Evolutionary conservation across 257 asterid species (phyloP), one percentile per base, ranked within the genome.

Genomic region (Nicotiana otophora): DNA sequence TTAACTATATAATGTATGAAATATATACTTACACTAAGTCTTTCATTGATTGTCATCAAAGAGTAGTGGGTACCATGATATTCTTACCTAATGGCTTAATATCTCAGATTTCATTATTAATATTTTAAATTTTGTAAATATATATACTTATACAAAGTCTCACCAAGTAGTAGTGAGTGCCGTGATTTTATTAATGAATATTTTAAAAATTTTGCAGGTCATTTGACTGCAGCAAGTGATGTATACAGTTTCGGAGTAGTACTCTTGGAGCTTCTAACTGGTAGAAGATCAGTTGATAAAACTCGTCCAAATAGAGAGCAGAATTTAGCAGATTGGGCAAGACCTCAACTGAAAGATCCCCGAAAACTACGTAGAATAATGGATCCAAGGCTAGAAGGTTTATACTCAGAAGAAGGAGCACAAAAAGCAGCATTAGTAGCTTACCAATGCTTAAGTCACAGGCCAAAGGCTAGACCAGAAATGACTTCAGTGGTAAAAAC

Each of bases 341-440:
- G 83, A 60, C 84, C 85, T 7, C 75, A 57, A 30, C 60, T 85
- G 10, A 85, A 58, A 34, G 77, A 85, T 62, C 72, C 57, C 0
- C 75, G 65, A 31, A 85, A 82, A 67, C 34, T 85, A 9, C 23
- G 11, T 48, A 80, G 88, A 46, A 42, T 85, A 64, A 53, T 83
- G 83, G 87, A 87, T 60, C 83, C 85, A 16, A 81, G 85, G 39
- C 39, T 85, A 19, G 82, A 83, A n/a, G 83, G 84, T 10, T 81
- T 85, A 19, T 89, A 89, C 84, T 81, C 89, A 0, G 84, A 82
- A n/a, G 75, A 11, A 4, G 89, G 85, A 10, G 87, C 86, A 42
- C 84, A 57, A 19, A 89, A 87, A 76, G 87, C 84, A 0, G 91
- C 90, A 0, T 63, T 42, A 6, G 33, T 89, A 33, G 89, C 91